Percentiles rank a stretch among this genome's conserved stretches.
These are phyloP conservation scores for Cyberlindnera saturnus DNA, from an alignment of 805 yeast genomes.

Conservation along the genomic window DNA sequence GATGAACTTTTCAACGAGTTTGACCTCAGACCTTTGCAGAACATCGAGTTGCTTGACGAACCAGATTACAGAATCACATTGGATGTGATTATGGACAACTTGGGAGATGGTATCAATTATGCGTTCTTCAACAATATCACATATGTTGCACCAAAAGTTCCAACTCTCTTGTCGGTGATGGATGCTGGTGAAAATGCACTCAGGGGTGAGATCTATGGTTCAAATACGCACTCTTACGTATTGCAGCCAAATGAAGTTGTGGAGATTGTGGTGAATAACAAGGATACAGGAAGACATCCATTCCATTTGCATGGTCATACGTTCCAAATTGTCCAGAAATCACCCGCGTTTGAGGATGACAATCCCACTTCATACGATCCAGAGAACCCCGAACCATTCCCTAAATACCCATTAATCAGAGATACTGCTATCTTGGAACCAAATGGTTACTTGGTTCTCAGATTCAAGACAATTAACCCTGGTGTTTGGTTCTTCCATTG, in stretches of 20 bases:
- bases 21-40: constrained; percentile 37
- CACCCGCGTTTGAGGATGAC: constrained; percentile 44
- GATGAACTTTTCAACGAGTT: constrained; percentile 28
- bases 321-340: constrained; percentile 56
- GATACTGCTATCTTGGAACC: constrained; percentile 68
- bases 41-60: constrained; percentile 40
- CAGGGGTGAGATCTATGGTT: constrained; percentile 63
- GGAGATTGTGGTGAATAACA: constrained; percentile 73
- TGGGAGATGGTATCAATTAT: constrained; percentile 70
- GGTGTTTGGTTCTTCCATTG: constrained; percentile 96
- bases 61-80: constrained; percentile 58
- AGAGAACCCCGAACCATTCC: constrained; percentile 36
- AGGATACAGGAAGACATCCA: constrained; percentile 75
- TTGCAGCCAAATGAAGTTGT: constrained; percentile 35
- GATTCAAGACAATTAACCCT: constrained; percentile 82
- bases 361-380: constrained; percentile 47
- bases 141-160: constrained; percentile 62
- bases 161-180: constrained; percentile 59
- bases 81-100: constrained; percentile 57
- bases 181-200: constrained; percentile 52
- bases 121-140: constrained; percentile 70
- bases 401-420: constrained; percentile 56
- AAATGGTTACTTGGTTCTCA: constrained; percentile 58
- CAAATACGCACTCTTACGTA: constrained; percentile 25
- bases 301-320: constrained; percentile 75